Conservation (phyloP, 306 rosid species). For the Gillenia trifoliata region DNA sequence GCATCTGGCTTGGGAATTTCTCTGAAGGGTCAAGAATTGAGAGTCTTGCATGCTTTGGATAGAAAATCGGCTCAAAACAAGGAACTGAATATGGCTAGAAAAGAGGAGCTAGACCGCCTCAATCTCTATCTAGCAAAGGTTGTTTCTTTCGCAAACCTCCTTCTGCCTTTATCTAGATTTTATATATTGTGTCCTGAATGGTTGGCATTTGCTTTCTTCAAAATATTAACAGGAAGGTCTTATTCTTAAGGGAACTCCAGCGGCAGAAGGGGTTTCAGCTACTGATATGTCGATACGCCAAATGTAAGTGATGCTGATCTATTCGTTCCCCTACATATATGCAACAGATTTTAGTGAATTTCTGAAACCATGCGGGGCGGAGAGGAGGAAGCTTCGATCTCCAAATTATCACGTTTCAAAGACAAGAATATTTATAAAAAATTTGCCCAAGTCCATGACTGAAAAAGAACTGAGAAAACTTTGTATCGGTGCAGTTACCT, state of each 20-base stretch:
- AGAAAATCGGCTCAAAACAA: conserved; percentile 82
- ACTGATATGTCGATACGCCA: conserved; percentile 75
- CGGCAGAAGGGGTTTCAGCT: conserved; percentile 91
- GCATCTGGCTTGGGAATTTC: conserved; percentile 68
- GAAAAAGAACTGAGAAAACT: conserved; percentile 77
- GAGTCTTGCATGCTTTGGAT: conserved; percentile 71
- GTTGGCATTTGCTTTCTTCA: conserved; percentile 21
- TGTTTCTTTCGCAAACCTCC: background rate
- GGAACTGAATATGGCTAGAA: conserved; percentile 61
- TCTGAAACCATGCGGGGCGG: conserved; percentile 42
- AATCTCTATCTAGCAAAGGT: conserved; percentile 85
- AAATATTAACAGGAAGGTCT: conserved; percentile 69
- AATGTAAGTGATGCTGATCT: conserved; percentile 43
- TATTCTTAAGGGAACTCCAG: conserved; percentile 80
- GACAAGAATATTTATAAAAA: conserved; percentile 76
- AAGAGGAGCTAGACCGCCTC: conserved; percentile 74
- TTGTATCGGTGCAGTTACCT: conserved; percentile 74
- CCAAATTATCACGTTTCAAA: conserved; percentile 93
- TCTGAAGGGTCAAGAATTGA: conserved; percentile 73
- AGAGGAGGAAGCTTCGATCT: conserved; percentile 77
- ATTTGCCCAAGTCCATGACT: conserved; percentile 75
- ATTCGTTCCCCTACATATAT: background rate
- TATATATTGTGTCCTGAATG: conserved; percentile 10
- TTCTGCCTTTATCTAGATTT: background rate
- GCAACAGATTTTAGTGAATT: conserved; percentile 1